Evolutionary conservation across 768 basidiomycete genomes (phyloP).

Genomic region (Cystofilobasidium capitatum): DNA sequence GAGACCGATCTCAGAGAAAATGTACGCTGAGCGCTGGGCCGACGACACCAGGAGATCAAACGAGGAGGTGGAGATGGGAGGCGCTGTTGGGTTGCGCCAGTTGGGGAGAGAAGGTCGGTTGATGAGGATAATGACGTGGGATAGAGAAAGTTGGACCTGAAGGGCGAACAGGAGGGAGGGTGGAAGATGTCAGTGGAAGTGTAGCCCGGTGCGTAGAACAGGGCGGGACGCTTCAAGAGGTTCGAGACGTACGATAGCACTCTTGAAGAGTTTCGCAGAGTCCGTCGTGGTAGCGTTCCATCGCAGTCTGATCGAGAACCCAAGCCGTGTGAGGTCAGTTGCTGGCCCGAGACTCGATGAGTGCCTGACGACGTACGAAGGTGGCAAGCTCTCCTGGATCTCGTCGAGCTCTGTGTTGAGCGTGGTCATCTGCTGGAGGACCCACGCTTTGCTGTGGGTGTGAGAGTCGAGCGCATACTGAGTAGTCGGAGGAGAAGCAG

Average conservation of each 20-base stretch:
- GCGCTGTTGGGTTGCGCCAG: background rate
- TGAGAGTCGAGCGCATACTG: background rate
- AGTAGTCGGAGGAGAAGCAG: background rate
- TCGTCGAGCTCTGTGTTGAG: background rate
- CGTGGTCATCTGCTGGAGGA: background rate
- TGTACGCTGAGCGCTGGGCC: background rate
- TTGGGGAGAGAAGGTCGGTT: background rate
- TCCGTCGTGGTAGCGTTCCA: background rate
- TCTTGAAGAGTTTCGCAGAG: background rate
- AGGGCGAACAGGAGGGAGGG: too few species aligned
- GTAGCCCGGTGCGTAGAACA: too few species aligned
- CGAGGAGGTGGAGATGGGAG: background rate
- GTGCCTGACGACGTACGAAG: background rate
- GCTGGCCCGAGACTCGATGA: too few species aligned
- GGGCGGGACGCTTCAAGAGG: too few species aligned
- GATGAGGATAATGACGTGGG: background rate
- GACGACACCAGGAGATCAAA: background rate
- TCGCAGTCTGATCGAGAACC: background rate
- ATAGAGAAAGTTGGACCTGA: background rate
- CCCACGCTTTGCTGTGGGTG: background rate
- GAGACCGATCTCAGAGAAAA: background rate
- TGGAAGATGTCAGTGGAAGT: too few species aligned
- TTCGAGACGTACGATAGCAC: too few species aligned
- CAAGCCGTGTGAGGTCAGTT: too few species aligned
- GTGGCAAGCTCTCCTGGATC: background rate